These are phyloP conservation scores for Diutina scorzettiae DNA, from an alignment of 1,139 yeast genomes.

Conservation along the genomic window DNA sequence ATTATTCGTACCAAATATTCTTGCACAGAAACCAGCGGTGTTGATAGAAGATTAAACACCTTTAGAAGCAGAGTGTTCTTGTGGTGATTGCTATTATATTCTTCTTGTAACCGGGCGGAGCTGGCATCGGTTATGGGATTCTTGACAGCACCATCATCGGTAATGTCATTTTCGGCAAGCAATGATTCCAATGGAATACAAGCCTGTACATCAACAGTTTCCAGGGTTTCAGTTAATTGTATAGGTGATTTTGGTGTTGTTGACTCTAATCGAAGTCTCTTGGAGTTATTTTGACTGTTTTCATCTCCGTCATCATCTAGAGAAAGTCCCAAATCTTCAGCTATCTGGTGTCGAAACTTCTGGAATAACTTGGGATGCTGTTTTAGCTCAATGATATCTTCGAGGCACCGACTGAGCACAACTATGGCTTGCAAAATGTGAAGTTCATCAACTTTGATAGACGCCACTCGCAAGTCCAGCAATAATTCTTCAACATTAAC, in stretches of 20 bases:
- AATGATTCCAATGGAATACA: conserved; percentile 19
- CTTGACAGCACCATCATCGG: conserved; percentile 8
- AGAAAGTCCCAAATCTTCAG: conserved; percentile 16
- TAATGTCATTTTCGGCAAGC: conserved; percentile 11
- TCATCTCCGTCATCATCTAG: conserved; percentile 7
- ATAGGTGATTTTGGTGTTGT: too few species aligned
- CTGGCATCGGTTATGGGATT: conserved; percentile 13
- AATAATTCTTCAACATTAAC: conserved; percentile 25
- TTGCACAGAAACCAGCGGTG: conserved; percentile 25
- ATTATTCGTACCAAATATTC: conserved; percentile 27
- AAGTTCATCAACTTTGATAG: conserved; percentile 23
- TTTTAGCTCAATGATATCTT: conserved; percentile 24
- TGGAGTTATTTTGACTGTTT: not conserved
- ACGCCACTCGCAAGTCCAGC: conserved; percentile 20
- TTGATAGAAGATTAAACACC: conserved; percentile 23
- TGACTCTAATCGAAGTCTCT: too few species aligned
- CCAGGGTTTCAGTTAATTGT: too few species aligned
- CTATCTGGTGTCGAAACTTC: conserved; percentile 18
- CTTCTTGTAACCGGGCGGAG: conserved; percentile 10
- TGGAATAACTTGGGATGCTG: conserved; percentile 15
- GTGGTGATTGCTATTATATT: conserved; percentile 13
- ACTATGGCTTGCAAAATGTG: conserved; percentile 27
- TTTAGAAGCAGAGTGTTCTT: conserved; percentile 17
- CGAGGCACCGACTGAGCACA: conserved; percentile 20
- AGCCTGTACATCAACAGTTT: too few species aligned